phyloP scores from a whole-genome alignment of 2,329 filamentous ascomycete species.

The Geosmithia morbida region DNA sequence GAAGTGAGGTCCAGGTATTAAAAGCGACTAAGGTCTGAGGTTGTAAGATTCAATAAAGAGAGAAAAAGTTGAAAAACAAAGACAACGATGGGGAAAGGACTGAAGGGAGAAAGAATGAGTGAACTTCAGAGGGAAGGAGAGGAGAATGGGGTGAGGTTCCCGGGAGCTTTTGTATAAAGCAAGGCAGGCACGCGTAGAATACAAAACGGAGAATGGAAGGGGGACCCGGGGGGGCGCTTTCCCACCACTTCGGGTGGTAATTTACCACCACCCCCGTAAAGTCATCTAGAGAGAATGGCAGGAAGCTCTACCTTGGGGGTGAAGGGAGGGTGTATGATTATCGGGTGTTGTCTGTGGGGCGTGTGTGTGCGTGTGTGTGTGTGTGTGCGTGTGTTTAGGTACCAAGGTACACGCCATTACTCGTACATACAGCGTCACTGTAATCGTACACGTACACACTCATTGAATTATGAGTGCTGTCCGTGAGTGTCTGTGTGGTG shows the following conservation, averaged over 20 bases:
- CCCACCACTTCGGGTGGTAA: conserved; percentile 1
- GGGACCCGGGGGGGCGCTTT: neutral
- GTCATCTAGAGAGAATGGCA: neutral
- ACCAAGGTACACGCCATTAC: neutral
- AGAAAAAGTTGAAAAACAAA: conserved; percentile 1
- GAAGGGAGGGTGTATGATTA: neutral
- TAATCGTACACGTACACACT: too few relatives aligned
- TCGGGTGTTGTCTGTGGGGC: too few relatives aligned
- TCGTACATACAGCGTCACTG: too few relatives aligned
- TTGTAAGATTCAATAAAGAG: neutral
- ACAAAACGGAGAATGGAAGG: conserved; percentile 3
- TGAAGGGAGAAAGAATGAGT: conserved; percentile 1
- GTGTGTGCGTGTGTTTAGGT: neutral
- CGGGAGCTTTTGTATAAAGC: conserved; percentile 10
- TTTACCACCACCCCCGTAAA: neutral
- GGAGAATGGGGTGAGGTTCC: conserved; percentile 6
- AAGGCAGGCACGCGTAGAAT: neutral
- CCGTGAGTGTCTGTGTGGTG: too few relatives aligned
- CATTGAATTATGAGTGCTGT: too few relatives aligned
- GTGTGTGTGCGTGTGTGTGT: too few relatives aligned
- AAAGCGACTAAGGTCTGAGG: neutral
- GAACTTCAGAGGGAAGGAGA: conserved; percentile 3
- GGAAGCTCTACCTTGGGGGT: neutral
- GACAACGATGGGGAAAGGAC: conserved; percentile 2
- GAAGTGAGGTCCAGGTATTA: neutral